A percentile compares a stretch with the other conserved stretches of the same genome.
Evolutionary conservation across 2,329 filamentous ascomycete species (phyloP).

Genomic region (Decorospora gaudefroyi): DNA sequence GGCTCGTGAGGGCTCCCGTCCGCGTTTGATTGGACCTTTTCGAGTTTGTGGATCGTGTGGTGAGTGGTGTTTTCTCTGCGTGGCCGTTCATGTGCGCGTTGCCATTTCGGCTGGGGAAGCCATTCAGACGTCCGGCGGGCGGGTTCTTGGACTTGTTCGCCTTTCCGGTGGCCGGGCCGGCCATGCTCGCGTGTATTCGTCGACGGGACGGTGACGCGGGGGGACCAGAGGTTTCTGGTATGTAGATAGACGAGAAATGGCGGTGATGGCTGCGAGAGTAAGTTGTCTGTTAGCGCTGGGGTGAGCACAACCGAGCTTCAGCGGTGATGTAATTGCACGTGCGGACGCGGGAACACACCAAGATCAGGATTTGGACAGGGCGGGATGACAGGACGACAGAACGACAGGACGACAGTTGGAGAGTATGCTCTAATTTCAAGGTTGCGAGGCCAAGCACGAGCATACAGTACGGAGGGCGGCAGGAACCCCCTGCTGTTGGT

Average conservation of each 20-base stretch:
- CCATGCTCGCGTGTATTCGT: conserved; percentile 37
- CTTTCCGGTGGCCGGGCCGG: conserved; percentile 45
- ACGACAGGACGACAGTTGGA: not conserved
- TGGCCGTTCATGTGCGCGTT: conserved; percentile 37
- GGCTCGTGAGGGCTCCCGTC: conserved; percentile 37
- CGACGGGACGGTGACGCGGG: conserved; percentile 11
- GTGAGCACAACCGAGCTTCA: conserved; percentile 25
- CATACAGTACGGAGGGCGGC: conserved; percentile 3
- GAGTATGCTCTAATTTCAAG: not conserved
- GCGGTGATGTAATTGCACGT: conserved; percentile 39
- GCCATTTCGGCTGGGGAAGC: conserved; percentile 33
- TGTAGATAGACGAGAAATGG: conserved; percentile 19
- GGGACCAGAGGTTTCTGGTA: conserved; percentile 9
- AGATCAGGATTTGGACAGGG: conserved; percentile 20
- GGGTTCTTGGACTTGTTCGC: conserved; percentile 44
- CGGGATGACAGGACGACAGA: conserved; percentile 1
- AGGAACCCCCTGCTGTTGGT: conserved; percentile 9
- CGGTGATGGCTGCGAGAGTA: conserved; percentile 15
- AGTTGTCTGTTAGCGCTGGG: conserved; percentile 20
- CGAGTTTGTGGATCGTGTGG: conserved; percentile 20
- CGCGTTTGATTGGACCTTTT: conserved; percentile 30
- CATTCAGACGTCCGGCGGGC: conserved; percentile 30
- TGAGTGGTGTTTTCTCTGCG: conserved; percentile 33
- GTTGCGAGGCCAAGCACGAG: conserved; percentile 1
- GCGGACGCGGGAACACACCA: conserved; percentile 26